Base-by-base conservation (phyloP, 306 rosid species). In the Cicer cuneatum region DNA sequence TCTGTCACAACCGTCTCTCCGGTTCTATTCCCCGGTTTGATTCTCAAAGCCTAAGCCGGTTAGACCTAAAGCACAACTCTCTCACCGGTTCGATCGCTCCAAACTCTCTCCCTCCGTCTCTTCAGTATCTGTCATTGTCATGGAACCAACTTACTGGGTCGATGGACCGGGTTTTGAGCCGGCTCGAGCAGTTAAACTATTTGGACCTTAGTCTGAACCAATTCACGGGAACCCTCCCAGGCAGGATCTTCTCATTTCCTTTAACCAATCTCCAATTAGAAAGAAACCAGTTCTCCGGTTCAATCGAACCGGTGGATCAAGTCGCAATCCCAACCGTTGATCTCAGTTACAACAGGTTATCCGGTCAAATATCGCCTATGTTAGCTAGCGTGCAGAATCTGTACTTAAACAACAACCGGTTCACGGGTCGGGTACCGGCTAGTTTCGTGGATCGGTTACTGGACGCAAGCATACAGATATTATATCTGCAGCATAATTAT, bases 401-500 rank as follows among this genome's bases (percentile, higher is more conserved):
- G 4, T 95, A 90, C 87, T 75, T 95, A 41, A 95, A 95, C 62
- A 95, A 87, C 63, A 95, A 95, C 85, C 89, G 86, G 85, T 92
- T 95, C 83, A 80, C 86, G 71, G 99, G 99, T 72, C 78, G 90
- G 14, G 96, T 95, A 0, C 98, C 99, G 10, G 90, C 78, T 8
- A 80, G 83, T 39, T 87, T 95, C 38, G 99, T 89, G 75, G 86
- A 87, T 7, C 90, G 93, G 75, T 68, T 95, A 12, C 43, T 95
- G 62, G 88, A 89, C 0, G 81, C 98, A 0, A 87, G 75, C 24
- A 92, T 95, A 33, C 92, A 90, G 89, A 82, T 84, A 58, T 82
- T 95, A 35, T 95, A 95, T 51, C 59, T 95, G n/a, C 99, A 95
- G 83, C 99, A 95, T 45, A 95, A 95, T 54, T 95, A 72, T 73